Evolutionary conservation across 1,284 basidiomycete species (phyloP).

Genomic region (Hypsizygus ulmarius): DNA sequence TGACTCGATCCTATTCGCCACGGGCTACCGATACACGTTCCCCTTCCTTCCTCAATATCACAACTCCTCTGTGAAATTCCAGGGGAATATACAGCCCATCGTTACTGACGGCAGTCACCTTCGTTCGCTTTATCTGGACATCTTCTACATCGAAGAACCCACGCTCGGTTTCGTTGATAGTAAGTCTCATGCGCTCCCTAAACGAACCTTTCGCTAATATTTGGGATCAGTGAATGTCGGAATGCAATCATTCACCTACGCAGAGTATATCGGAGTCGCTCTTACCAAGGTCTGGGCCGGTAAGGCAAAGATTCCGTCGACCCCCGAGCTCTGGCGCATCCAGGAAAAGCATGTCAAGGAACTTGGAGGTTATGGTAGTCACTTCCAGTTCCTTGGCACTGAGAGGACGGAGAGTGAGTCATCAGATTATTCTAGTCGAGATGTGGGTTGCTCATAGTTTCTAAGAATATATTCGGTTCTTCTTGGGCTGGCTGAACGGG

Average conservation of each 20-base stretch:
- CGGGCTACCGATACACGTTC: slow-evolving; percentile 46
- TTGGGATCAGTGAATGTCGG: slow-evolving; percentile 33
- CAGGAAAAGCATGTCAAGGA: slow-evolving; percentile 29
- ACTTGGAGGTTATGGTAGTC: slow-evolving; percentile 33
- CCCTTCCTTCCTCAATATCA: slow-evolving; percentile 47
- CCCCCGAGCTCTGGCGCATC: slow-evolving; percentile 29
- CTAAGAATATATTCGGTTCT: slow-evolving; percentile 28
- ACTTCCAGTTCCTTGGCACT: slow-evolving; percentile 34
- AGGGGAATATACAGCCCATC: slow-evolving; percentile 24
- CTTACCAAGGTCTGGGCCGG: slow-evolving; percentile 36
- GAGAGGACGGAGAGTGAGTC: slow-evolving; percentile 23
- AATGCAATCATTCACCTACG: slow-evolving; percentile 38
- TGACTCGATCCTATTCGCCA: slow-evolving; percentile 41
- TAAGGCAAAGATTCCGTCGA: slow-evolving; percentile 32
- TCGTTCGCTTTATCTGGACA: slow-evolving; percentile 43
- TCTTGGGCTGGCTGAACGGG: slow-evolving; percentile 33
- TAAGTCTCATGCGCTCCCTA: slow-evolving; percentile 15
- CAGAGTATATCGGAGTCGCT: slow-evolving; percentile 36
- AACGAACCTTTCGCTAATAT: not conserved
- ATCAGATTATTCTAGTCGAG: not conserved
- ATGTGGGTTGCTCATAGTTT: not conserved
- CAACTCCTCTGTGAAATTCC: slow-evolving; percentile 17
- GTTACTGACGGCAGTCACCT: slow-evolving; percentile 46
- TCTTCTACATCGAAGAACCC: slow-evolving; percentile 50
- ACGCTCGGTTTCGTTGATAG: slow-evolving; percentile 42